Evolutionary conservation across 2,329 filamentous ascomycete genomes (phyloP).

Genomic region (Monosporascus cannonballus): DNA sequence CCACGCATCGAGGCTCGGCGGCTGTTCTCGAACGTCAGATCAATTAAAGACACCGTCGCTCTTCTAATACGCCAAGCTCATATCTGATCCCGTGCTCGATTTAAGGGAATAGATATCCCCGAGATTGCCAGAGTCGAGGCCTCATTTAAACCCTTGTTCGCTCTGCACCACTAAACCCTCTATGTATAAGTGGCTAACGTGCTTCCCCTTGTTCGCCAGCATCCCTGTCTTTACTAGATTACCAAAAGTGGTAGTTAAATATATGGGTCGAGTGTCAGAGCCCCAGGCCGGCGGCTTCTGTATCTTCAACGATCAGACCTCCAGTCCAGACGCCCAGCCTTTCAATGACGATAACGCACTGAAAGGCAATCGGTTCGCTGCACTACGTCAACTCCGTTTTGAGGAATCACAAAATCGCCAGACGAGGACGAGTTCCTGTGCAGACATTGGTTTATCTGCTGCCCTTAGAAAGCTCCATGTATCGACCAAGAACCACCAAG

Average conservation of each 20-base stretch:
- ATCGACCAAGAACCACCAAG: constrained; percentile 7
- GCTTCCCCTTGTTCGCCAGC: background rate
- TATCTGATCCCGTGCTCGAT: constrained; percentile 11
- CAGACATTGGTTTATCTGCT: constrained; percentile 23
- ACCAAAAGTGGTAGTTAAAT: constrained; percentile 7
- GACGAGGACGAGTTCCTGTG: constrained; percentile 9
- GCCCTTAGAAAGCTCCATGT: constrained; percentile 28
- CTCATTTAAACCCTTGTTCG: constrained; percentile 18
- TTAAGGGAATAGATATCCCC: background rate
- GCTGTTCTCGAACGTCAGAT: no score
- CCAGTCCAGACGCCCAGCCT: constrained; percentile 14
- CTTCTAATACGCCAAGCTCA: constrained; percentile 1
- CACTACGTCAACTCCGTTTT: constrained; percentile 24
- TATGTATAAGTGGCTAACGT: constrained; percentile 12
- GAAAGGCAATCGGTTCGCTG: constrained; percentile 7
- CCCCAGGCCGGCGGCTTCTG: constrained; percentile 13
- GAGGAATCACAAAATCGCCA: constrained; percentile 23
- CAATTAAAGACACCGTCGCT: no score
- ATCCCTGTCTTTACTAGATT: constrained; percentile 13
- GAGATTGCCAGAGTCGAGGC: constrained; percentile 5
- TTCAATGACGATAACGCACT: constrained; percentile 5
- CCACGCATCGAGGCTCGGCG: constrained; percentile 4
- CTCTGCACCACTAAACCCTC: constrained; percentile 13
- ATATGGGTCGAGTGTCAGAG: constrained; percentile 17
- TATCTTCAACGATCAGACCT: constrained; percentile 20